Conservation (phyloP, 345 rosid genomes). For the Euclidium syriacum region DNA sequence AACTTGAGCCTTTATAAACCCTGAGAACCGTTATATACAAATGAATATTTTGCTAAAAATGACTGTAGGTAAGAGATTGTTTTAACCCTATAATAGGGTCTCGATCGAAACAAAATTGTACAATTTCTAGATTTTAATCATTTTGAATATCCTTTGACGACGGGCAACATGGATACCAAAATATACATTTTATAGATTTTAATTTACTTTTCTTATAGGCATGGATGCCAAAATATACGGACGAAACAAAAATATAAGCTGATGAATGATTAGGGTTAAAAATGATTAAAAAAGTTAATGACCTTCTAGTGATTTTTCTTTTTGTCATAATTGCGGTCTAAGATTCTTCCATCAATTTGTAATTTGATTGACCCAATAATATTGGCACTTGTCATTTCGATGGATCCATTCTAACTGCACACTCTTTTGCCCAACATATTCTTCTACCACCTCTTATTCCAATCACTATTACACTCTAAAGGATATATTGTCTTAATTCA, state of each 20-base stretch:
- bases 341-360: conserved; percentile 39
- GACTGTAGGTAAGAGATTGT: too few species aligned
- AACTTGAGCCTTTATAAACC: too few species aligned
- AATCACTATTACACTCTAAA: not conserved
- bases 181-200: not conserved
- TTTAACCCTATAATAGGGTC: too few species aligned
- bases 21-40: too few species aligned
- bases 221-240: not conserved
- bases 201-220: not conserved
- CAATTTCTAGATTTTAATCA: too few species aligned
- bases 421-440: conserved; percentile 11
- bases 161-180: too few species aligned
- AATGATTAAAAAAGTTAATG: conserved; percentile 17
- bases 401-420: conserved; percentile 26
- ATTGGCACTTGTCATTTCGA: conserved; percentile 28
- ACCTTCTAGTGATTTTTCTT: conserved; percentile 10
- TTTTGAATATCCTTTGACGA: too few species aligned
- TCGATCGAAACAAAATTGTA: too few species aligned
- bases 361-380: conserved; percentile 15
- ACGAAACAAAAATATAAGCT: not conserved
- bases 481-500: not conserved
- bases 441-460: conserved; percentile 1
- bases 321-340: conserved; percentile 46
- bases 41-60: too few species aligned
- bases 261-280: not conserved